Base-by-base conservation (phyloP, 2,329 filamentous ascomycete genomes). In the Apiospora malaysiana region DNA sequence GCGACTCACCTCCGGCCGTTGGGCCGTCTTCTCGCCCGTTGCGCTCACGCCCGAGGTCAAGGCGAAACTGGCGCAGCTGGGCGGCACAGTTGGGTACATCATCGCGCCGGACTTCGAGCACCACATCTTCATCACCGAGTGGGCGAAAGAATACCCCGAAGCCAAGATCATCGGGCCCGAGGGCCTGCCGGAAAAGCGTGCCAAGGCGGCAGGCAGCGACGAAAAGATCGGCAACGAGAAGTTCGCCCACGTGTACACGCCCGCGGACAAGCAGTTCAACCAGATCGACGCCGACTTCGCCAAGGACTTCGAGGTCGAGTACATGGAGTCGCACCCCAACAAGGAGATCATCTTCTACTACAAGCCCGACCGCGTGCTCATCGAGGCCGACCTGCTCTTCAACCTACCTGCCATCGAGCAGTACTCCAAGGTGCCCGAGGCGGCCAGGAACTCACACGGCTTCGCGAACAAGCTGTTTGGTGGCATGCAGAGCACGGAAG, bases 11-110 rank as follows among this genome's bases (percentile, higher is more conserved):
- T 91, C 91, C 12, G 94, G 94, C 70, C 85, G 88, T 65, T 89
- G 98, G 51, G 93, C 94, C 75, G 91, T 98, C 80, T 98, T 98
- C 88, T 97, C 94, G 0, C 96, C 96, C 23, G 93, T 96, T 25
- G 93, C 92, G 18, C 88, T 98, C 70, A 98, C 95, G 3, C 87
- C 91, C 3, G 90, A 92, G 71, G 91, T 94, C 49, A 90, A 87
- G 73, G 80, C 85, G 75, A 90, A 92, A 79, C 84, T 93, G 68
- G 83, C 86, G 70, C 85, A 90, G 45, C 84, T 94, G 70, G 91
- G 91, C 73, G 91, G 91, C 68, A 87, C 90, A 56, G 89, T 98
- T 68, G 89, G 88, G 75, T 98, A 98, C 86, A 91, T 99, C 75
- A 86, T 95, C 37, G 95, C 96, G 0, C 90, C 92, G 0, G 96